Evolutionary conservation across 108 stramenopile species (phyloP).

Genomic region (Cyclostephanos tholiformis): DNA sequence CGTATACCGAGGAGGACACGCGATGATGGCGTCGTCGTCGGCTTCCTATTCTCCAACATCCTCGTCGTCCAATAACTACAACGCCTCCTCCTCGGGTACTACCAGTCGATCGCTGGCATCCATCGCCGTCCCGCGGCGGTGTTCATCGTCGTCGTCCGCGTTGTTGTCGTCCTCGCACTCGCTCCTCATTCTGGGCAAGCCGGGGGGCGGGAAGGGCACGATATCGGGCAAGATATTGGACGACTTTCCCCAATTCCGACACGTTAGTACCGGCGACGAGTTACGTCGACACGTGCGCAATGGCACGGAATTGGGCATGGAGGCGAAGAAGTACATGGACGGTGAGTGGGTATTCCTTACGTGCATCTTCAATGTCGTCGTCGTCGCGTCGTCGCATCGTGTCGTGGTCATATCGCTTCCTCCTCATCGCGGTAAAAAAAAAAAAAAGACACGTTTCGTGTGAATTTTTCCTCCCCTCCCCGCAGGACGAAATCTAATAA

Average conservation of each 20-base stretch:
- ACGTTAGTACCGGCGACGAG: conserved; percentile 95
- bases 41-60: not conserved
- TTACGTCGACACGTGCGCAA: conserved; percentile 90
- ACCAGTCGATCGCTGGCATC: conserved; percentile 18
- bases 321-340: conserved; percentile 91
- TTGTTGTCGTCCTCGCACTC: conserved; percentile 43
- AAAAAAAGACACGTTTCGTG: not conserved
- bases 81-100: not conserved
- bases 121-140: not conserved
- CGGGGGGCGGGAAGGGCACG: conserved; percentile 98
- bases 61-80: too few relatives aligned
- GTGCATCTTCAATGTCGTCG: too few relatives aligned
- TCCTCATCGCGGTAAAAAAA: not conserved
- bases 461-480: too few relatives aligned
- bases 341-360: too few relatives aligned
- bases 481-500: too few relatives aligned
- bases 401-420: not conserved
- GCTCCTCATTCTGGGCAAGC: conserved; percentile 88
- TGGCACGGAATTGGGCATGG: conserved; percentile 75
- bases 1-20: not conserved
- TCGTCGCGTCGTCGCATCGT: not conserved
- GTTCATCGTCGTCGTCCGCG: not conserved
- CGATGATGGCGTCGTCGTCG: not conserved
- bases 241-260: conserved; percentile 86
- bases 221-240: conserved; percentile 89